Evolutionary conservation across 495 filamentous ascomycete genomes (phyloP).

Genomic region (Penicillium chermesinum): DNA sequence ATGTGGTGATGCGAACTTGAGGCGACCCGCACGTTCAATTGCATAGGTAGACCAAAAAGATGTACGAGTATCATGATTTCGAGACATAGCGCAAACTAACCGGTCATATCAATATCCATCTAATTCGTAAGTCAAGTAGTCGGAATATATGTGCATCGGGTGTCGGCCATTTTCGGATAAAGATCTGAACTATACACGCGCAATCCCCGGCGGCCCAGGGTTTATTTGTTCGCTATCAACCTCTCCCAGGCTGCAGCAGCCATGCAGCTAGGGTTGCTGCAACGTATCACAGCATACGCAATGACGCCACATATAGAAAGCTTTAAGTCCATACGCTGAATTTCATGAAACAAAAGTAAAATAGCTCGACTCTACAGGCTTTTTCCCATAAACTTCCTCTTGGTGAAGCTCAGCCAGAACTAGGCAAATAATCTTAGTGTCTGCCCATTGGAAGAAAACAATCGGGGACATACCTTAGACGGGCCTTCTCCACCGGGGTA

Average conservation of each 20-base stretch:
- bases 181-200: too few species aligned
- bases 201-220: too few species aligned
- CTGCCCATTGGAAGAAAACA: too few species aligned
- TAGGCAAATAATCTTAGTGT: too few species aligned
- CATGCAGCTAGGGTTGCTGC: slow-evolving; percentile 7
- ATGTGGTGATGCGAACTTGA: slow-evolving; percentile 33
- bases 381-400: slow-evolving; percentile 99
- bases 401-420: slow-evolving; percentile 98
- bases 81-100: too few species aligned
- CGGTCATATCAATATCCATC: too few species aligned
- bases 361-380: slow-evolving; percentile 49
- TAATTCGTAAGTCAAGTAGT: too few species aligned
- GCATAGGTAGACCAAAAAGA: slow-evolving; percentile 3
- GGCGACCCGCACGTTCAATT: not conserved
- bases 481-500: slow-evolving; percentile 80
- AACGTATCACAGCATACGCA: slow-evolving; percentile 2
- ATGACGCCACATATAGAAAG: slow-evolving; percentile 8
- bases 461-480: slow-evolving; percentile 61
- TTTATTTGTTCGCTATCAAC: not conserved
- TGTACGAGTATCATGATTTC: slow-evolving; percentile 21
- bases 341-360: slow-evolving; percentile 28
- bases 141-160: too few species aligned
- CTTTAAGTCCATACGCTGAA: slow-evolving; percentile 28
- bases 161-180: too few species aligned
- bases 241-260: not conserved